Base-by-base conservation (phyloP, 2,329 filamentous ascomycete genomes). In the Claviceps monticola region DNA sequence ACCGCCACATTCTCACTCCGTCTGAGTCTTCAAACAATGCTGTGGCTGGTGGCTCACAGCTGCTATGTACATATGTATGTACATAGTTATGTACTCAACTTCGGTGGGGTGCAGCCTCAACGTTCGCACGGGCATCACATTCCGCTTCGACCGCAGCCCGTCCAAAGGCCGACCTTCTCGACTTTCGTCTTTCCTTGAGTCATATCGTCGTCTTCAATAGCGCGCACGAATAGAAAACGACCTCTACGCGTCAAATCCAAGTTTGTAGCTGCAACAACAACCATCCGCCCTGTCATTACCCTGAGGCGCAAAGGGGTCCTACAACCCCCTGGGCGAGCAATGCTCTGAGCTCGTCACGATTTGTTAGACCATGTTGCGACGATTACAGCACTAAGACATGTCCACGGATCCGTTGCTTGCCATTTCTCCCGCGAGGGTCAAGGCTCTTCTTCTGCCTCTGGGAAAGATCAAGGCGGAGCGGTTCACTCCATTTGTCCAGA, bases 401-500 rank as follows among this genome's bases (percentile, higher is more conserved):
- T 84, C 80, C 72, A 78, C 86, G 71, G 91, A 96, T 74, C 83
- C 87, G 68, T 80, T 95, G 67, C 86, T 90, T 67, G 89, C 91
- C 69, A 82, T 90, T 73, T 86, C 90, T 69, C 89, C 89, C 66
- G 91, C 89, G 72, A 86, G 87, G 76, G 82, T 97, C 64, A 86
- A 87, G 72, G 88, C 85, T 56, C 79, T 96, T 60, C 79, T 95
- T 54, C 74, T 97, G 55, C 93, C 93, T 51, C 76, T 95, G 58
- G 91, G 91, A 50, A 84, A 80, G 64, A 93, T 97, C 66, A 90
- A 83, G 66, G 80, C 83, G 55, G 83, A 85, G 50, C 80, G 86
- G 54, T 97, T 96, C 68, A 70, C 82, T 59, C 75, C 77, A 57
- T 95, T 95, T 66, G 78, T 91, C 57, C 78, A 84, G 56, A 80